Base-by-base conservation (phyloP, 129 eudicot species). In the Kitagawia praeruptora region DNA sequence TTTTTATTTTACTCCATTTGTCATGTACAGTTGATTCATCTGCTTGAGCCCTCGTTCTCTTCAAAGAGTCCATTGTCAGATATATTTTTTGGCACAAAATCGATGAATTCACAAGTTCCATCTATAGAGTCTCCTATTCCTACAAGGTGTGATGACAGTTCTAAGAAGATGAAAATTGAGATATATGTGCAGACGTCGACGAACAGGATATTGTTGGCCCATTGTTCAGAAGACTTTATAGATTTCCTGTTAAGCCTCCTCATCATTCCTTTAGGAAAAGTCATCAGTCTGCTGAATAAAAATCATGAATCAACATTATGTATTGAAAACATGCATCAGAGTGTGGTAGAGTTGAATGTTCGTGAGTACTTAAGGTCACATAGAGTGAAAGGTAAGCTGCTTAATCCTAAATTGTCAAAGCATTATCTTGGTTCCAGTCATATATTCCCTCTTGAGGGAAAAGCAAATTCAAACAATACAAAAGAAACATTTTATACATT, bases 161-260 rank as follows among this genome's bases (percentile, higher is more conserved):
- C n/a, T n/a, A n/a, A n/a, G n/a, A n/a, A n/a, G n/a, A n/a, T n/a
- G n/a, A n/a, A n/a, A n/a, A n/a, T n/a, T n/a, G n/a, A n/a, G 56
- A 3, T 78, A 61, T 15, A 85, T 3, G 73, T 89, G 63, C 84
- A 81, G 8, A 89, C 85, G 41, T 83, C 93, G 14, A 77, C 25
- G 18, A 81, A 81, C 53, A 83, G 83, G 75, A 83, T 85, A 7
- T 42, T 89, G 74, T 76, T 81, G 77, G 90, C 83, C 38, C 81
- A 80, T 56, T 84, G 81, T 2, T 83, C 46, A 61, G 81, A 87
- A 15, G 75, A 74, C 45, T 87, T 89, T n/a, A 80, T 85, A 10
- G 88, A 85, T 69, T 80, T 89, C 72, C 88, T 89, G 13, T 85
- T 85, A 25, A 76, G 82, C 61, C 70, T 85, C 63, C 83, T 85